phyloP scores from a whole-genome alignment of 805 yeast species.

The Clavispora phyllophila region DNA sequence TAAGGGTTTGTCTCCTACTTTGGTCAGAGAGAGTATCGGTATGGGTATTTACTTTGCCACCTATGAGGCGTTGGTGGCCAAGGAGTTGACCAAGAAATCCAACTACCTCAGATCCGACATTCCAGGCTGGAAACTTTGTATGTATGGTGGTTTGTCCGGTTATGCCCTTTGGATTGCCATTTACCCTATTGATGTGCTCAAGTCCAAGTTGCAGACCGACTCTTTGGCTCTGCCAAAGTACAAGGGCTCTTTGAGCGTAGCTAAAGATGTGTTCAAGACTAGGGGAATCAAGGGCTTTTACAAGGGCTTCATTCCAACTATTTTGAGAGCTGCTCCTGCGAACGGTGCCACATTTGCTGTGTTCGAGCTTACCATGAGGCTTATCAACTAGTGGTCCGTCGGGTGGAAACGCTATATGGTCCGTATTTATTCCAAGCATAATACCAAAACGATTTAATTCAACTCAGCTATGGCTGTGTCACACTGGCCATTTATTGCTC shows the following conservation, averaged over 20 bases:
- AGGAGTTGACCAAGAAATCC: conserved; percentile 45
- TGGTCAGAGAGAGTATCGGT: conserved; percentile 81
- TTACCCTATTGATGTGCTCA: conserved; percentile 88
- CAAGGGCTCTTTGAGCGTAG: conserved; percentile 55
- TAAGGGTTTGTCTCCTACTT: conserved; percentile 80
- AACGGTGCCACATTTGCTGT: conserved; percentile 96
- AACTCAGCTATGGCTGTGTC: no score
- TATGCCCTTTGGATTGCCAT: conserved; percentile 79
- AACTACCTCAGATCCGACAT: conserved; percentile 59
- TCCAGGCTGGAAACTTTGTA: conserved; percentile 82
- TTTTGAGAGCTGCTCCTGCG: conserved; percentile 96
- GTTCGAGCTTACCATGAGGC: conserved; percentile 84
- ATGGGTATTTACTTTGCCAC: conserved; percentile 85
- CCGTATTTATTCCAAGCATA: neutral
- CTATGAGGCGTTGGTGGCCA: conserved; percentile 80
- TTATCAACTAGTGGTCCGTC: conserved; percentile 25
- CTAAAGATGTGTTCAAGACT: conserved; percentile 45
- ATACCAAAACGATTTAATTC: neutral
- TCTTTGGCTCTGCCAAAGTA: conserved; percentile 55
- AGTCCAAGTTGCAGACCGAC: conserved; percentile 77
- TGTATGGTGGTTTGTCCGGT: conserved; percentile 89
- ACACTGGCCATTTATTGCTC: no score
- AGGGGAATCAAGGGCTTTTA: conserved; percentile 75
- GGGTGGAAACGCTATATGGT: neutral
- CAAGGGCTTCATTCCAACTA: conserved; percentile 88